These are phyloP conservation scores for Ogataea minuta DNA, from an alignment of 805 yeast genomes.

Conservation along the genomic window DNA sequence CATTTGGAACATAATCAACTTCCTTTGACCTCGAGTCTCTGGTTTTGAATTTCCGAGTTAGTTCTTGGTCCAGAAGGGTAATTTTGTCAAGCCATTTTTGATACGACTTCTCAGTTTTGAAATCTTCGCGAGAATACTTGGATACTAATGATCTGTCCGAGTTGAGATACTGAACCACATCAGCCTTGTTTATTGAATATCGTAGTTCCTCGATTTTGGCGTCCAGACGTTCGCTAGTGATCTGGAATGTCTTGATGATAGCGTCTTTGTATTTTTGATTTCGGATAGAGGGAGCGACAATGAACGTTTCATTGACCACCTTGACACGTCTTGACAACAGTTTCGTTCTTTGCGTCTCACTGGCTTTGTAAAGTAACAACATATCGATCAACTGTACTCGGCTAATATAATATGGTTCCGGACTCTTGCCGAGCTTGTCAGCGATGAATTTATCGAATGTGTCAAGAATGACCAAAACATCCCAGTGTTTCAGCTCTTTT, in stretches of 20 bases:
- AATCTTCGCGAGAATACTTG: constrained; percentile 14
- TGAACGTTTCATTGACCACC: constrained; percentile 11
- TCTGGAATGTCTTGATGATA: constrained; percentile 14
- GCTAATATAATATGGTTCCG: constrained; percentile 13
- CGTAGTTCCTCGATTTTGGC: constrained; percentile 14
- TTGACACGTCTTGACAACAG: constrained; percentile 13
- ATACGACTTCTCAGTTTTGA: constrained; percentile 13
- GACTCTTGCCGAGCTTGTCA: constrained; percentile 1
- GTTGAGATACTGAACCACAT: constrained; percentile 11
- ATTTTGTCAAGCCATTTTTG: constrained; percentile 13
- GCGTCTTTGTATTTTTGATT: constrained; percentile 9
- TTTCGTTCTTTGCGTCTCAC: constrained; percentile 15
- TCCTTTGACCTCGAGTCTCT: neutral
- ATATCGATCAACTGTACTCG: constrained; percentile 20
- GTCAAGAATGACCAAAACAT: constrained; percentile 15
- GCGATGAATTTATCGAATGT: constrained; percentile 11
- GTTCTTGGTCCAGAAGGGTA: constrained; percentile 1
- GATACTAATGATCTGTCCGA: constrained; percentile 9
- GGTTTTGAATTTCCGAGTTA: constrained; percentile 5
- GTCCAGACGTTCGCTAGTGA: constrained; percentile 6
- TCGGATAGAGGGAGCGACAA: constrained; percentile 16
- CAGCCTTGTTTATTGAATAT: constrained; percentile 12
- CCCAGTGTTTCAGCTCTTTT: constrained; percentile 19
- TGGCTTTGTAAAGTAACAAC: constrained; percentile 17
- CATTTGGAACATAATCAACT: constrained; percentile 18